A percentile compares a stretch with the other conserved stretches of the same genome.
These are phyloP conservation scores for Chlamydomonas schloesseri DNA, from an alignment of 139 green algal species.

Conservation along the genomic window DNA sequence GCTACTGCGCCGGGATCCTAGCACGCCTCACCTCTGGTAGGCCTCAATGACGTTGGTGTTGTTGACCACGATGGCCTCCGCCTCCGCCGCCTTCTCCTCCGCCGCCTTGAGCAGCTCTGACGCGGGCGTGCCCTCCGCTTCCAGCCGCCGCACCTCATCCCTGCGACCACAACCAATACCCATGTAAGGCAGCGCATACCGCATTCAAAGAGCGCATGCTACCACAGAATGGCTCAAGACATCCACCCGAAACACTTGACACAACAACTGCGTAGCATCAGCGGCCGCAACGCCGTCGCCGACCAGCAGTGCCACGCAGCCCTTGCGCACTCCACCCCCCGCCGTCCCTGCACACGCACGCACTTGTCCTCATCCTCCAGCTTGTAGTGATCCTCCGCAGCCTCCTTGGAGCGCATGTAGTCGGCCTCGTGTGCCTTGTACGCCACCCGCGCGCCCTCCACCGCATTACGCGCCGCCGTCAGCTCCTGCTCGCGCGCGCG, in stretches of 20 bases:
- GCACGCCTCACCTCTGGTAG: slow-evolving; percentile 49
- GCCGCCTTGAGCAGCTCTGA: background rate
- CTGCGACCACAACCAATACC: too few species aligned
- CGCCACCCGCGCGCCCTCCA: slow-evolving; percentile 6
- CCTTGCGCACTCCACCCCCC: too few species aligned
- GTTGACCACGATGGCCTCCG: slow-evolving; percentile 73
- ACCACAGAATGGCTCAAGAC: too few species aligned
- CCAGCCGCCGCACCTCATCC: slow-evolving; percentile 32
- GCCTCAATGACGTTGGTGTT: slow-evolving; percentile 81
- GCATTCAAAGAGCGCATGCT: too few species aligned
- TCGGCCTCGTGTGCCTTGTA: slow-evolving; percentile 22
- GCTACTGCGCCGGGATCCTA: too few species aligned
- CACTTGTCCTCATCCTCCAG: background rate
- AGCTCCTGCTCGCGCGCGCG: background rate
- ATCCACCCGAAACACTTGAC: too few species aligned
- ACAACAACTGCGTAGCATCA: too few species aligned
- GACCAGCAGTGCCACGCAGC: too few species aligned
- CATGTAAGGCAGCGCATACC: too few species aligned
- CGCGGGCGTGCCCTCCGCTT: background rate
- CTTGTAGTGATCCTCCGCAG: background rate
- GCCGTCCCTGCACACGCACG: too few species aligned
- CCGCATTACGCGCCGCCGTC: background rate
- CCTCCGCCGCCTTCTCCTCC: slow-evolving; percentile 56
- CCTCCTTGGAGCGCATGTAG: background rate
- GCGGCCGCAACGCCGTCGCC: too few species aligned